Base-by-base conservation (phyloP, 163 green algal species). In the Trebouxia gelatinosa region DNA sequence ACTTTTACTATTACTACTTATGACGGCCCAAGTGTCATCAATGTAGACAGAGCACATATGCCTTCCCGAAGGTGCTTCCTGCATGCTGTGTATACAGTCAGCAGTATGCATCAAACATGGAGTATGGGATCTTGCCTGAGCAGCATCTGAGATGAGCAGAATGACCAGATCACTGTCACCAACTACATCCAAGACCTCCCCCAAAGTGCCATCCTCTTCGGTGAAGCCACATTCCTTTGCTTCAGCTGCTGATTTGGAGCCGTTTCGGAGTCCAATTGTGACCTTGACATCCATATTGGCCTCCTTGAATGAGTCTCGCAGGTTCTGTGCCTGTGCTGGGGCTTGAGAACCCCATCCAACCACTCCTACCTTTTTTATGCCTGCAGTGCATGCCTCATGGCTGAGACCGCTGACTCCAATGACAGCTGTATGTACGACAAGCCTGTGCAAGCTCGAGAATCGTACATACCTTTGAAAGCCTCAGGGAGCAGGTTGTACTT, bases 321-420 rank as follows among this genome's bases (percentile, higher is more conserved):
- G 85, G 89, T 99, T 99, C 91, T 99, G 84, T 5, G 88, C 87
- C 87, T 99, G 96, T 0, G 96, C 96, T 40, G 96, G 96, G 4
- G 93, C 80, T 59, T 99, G 96, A 16, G 93, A 98, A 32, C 96
- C 96, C 96, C 96, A 99, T 57, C 96, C 96, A 78, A 99, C 95
- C 35, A 99, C 93, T 71, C 94, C 94, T 43, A 99, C 90, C 79
- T 90, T 78, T 79, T 97, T 97, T 79, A 98, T 96, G 86, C 87
- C 64, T 72, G 64, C 35, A 54, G n/a, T n/a, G n/a, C n/a, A n/a
- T n/a, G n/a, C n/a, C n/a, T n/a, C n/a, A n/a, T n/a, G n/a, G n/a
- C n/a, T n/a, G n/a, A n/a, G n/a, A n/a, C n/a, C n/a, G n/a, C n/a
- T n/a, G n/a, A n/a, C n/a, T n/a, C n/a, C n/a, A n/a, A n/a, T n/a